Conservation (phyloP, 2,329 filamentous ascomycete species). For the Diplodia seriata region DNA sequence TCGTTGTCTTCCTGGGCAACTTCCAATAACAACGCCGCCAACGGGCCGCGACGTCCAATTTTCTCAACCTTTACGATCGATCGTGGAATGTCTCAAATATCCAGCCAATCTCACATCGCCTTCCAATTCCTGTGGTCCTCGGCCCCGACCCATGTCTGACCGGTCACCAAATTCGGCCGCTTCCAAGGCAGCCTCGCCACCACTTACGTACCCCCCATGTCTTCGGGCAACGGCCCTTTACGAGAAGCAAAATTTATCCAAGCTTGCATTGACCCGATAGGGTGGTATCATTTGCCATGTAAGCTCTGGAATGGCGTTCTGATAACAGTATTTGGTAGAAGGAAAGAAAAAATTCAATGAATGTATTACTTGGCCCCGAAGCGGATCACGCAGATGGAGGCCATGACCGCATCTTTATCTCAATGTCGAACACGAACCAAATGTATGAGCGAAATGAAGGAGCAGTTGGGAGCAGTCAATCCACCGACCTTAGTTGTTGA, state of each 20-base stretch:
- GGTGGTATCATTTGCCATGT: no score
- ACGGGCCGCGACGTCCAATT: neutral
- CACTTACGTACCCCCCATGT: neutral
- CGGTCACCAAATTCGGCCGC: neutral
- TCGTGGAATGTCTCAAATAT: neutral
- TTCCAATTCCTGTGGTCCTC: neutral
- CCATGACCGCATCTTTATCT: no score
- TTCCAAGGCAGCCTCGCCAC: neutral
- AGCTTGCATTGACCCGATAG: neutral
- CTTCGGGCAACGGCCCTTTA: neutral
- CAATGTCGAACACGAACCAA: no score
- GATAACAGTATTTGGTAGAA: neutral
- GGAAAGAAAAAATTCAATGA: no score
- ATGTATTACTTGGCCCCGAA: no score
- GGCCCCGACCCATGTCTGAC: neutral
- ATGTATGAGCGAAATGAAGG: no score
- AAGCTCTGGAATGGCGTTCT: no score
- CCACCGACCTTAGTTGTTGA: no score
- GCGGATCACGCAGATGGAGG: no score
- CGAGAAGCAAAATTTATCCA: neutral
- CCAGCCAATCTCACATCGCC: neutral
- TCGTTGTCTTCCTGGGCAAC: constrained; percentile 33
- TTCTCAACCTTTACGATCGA: neutral
- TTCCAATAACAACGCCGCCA: constrained; percentile 14
- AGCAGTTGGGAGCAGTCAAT: no score